phyloP scores from a whole-genome alignment of 305 asterid genomes.

The Galium porrigens region DNA sequence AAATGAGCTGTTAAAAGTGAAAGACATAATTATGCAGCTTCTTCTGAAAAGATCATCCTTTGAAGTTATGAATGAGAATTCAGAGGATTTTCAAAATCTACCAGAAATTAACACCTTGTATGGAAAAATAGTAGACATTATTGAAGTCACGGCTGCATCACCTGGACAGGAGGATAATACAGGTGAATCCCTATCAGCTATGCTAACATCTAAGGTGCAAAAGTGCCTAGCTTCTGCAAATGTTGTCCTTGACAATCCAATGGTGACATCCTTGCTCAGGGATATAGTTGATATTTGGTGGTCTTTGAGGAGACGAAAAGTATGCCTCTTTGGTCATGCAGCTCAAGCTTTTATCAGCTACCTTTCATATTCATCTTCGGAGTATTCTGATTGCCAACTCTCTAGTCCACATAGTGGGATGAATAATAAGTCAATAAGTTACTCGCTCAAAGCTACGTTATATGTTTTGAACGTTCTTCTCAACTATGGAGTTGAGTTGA shows the following conservation, averaged over 20 bases:
- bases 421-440: conserved; percentile 44
- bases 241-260: conserved; percentile 34
- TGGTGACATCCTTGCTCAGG: conserved; percentile 30
- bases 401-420: conserved; percentile 43
- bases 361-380: conserved; percentile 70
- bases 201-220: conserved; percentile 55
- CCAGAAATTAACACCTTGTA: conserved; percentile 29
- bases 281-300: conserved; percentile 67
- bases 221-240: conserved; percentile 37
- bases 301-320: conserved; percentile 75
- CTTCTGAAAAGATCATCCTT: conserved; percentile 28
- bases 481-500: conserved; percentile 76
- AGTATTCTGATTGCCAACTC: conserved; percentile 45
- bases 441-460: conserved; percentile 72
- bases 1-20: conserved; percentile 51
- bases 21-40: conserved; percentile 37
- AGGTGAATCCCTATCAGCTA: conserved; percentile 40
- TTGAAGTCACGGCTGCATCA: conserved; percentile 66
- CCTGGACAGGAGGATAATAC: conserved; percentile 60
- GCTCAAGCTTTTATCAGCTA: conserved; percentile 79
- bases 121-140: conserved; percentile 43
- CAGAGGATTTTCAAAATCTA: conserved; percentile 23
- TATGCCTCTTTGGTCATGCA: conserved; percentile 82
- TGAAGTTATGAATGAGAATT: conserved; percentile 33
- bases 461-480: conserved; percentile 76